These are phyloP conservation scores for Fragaria nilgerrensis DNA, from an alignment of 306 rosid species.

Conservation along the genomic window DNA sequence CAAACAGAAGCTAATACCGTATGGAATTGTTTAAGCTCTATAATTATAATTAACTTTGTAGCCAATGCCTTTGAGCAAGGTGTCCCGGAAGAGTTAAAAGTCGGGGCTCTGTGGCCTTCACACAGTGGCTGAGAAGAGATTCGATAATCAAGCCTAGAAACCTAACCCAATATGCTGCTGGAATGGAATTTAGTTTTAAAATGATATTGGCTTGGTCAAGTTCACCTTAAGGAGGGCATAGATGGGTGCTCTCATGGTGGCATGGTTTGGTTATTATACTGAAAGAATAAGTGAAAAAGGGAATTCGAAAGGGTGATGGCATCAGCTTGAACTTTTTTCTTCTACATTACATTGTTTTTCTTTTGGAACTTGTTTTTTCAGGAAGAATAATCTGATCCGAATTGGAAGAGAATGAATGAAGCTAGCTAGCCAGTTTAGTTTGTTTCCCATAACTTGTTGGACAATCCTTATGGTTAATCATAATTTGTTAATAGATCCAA, in stretches of 20 bases:
- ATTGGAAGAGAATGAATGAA: background rate
- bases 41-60: background rate
- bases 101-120: conserved; percentile 34
- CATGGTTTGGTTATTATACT: no score
- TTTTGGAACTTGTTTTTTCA: background rate
- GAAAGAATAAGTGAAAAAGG: no score
- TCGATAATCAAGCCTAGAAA: conserved; percentile 42
- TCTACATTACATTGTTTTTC: background rate
- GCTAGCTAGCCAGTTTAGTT: background rate
- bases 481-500: no score
- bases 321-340: conserved; percentile 1
- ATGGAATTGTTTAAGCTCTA: background rate
- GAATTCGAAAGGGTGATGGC: background rate
- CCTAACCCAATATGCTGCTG: conserved; percentile 44
- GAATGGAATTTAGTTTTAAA: conserved; percentile 11
- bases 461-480: background rate
- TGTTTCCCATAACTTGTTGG: background rate
- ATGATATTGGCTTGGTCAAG: background rate
- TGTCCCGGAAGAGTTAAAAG: conserved; percentile 31
- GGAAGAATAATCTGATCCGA: no score
- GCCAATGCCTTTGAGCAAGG: conserved; percentile 35
- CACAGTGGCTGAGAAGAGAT: conserved; percentile 29
- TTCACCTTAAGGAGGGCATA: conserved; percentile 8
- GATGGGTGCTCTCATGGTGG: background rate
- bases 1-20: background rate